phyloP scores from a whole-genome alignment of 495 filamentous ascomycete species.

The Tuber melanosporum region DNA sequence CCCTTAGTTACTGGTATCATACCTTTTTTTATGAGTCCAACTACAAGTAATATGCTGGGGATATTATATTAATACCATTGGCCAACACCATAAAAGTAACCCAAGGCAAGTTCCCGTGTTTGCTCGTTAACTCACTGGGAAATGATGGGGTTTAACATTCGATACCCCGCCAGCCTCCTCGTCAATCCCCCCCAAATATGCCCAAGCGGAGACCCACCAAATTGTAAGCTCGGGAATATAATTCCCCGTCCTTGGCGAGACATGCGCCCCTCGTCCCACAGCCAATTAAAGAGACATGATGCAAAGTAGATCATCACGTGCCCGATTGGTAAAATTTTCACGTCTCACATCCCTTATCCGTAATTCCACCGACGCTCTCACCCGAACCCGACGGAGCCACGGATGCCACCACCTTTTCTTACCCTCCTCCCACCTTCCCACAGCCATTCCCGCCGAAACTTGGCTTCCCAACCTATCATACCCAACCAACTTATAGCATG shows the following conservation, averaged over 20 bases:
- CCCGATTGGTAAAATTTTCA: background rate
- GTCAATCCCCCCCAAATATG: no score
- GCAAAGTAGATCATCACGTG: slow-evolving; percentile 6
- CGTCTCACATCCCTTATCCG: background rate
- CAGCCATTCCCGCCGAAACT: background rate
- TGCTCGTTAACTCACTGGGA: no score
- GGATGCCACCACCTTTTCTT: background rate
- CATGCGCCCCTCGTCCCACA: background rate
- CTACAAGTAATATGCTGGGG: no score
- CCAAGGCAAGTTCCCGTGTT: no score
- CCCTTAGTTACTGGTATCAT: no score
- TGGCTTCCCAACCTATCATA: background rate
- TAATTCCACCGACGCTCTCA: slow-evolving; percentile 1
- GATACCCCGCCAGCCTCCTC: no score
- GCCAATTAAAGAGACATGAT: background rate
- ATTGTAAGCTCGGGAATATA: slow-evolving; percentile 2
- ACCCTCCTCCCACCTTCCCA: background rate
- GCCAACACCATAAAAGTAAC: no score
- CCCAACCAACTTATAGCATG: background rate
- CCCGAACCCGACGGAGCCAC: background rate
- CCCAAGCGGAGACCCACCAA: background rate
- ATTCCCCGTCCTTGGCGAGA: slow-evolving; percentile 4
- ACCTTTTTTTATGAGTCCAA: no score
- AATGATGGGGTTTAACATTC: no score
- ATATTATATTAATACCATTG: no score